Evolutionary conservation across 495 filamentous ascomycete species (phyloP), one percentile per base, ranked within the genome.

Genomic region (Zalerion maritima): DNA sequence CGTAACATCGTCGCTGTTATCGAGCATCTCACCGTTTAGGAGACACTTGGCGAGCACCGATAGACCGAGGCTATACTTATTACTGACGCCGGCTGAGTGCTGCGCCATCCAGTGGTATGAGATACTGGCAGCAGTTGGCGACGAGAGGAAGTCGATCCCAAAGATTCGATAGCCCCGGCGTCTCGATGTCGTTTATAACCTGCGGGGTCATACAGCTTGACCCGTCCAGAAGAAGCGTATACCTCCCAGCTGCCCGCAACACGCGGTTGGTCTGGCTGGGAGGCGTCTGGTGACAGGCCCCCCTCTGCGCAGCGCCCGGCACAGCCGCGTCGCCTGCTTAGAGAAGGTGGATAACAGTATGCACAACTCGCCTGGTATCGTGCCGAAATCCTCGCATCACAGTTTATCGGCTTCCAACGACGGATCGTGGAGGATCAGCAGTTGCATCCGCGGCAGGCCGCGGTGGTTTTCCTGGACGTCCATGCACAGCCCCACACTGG

Each of bases 71-170:
- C 43, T 48, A 19, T 21, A 10, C 14, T 29, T 15, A 11, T 25
- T 21, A 10, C 14, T 29, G 14, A 11, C 24, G 10, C 13, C 28
- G 4, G 18, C 18, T 21, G 1, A 51, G 33, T 10, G 18, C 15
- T 26, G 18, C 6, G 5, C 7, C 22, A 13, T 47, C 29, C 14
- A 52, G 31, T 4, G 41, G 38, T 5, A 38, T 19, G 0, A 37
- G 18, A 26, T 49, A 52, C 7, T 43, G 20, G 21, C 49, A 52
- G 30, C 43, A 49, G 18, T 49, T 52, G 21, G 40, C 49, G 6
- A 36, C 24, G 20, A 52, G 47, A 19, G 46, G 25, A 16, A 52
- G 37, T 5, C 46, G 37, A 23, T 52, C 43, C 43, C 41, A 52
- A 3, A 29, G 28, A 3, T 45, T 18, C 8, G 3, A 17, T 7